Evolutionary conservation across 495 filamentous ascomycete genomes (phyloP).

Genomic region (Aspergillus coremiiformis): DNA sequence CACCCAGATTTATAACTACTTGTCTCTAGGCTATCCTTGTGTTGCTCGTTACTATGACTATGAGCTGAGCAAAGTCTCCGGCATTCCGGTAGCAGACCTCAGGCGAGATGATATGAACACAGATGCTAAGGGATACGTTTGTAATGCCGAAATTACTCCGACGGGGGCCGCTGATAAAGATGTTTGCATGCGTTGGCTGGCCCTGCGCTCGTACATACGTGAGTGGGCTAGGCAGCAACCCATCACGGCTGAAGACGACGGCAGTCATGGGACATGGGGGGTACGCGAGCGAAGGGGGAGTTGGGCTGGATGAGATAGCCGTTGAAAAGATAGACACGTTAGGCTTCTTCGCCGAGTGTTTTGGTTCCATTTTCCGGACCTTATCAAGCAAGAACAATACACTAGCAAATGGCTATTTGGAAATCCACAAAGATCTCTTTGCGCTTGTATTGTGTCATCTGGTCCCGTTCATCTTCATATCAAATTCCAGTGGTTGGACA

Average conservation of each 20-base stretch:
- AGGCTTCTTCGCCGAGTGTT: background rate
- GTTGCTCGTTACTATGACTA: slow-evolving; percentile 73
- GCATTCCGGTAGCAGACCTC: slow-evolving; percentile 56
- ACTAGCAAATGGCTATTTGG: background rate
- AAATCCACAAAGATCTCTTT: background rate
- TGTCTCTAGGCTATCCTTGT: slow-evolving; percentile 83
- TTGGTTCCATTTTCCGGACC: background rate
- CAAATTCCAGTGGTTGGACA: background rate
- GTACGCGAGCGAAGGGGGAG: slow-evolving; percentile 67
- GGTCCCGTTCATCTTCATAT: background rate
- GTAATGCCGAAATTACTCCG: slow-evolving; percentile 42
- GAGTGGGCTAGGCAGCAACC: slow-evolving; percentile 83
- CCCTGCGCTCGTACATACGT: slow-evolving; percentile 68
- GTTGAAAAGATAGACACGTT: background rate
- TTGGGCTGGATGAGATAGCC: slow-evolving; percentile 65
- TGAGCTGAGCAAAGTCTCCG: slow-evolving; percentile 72
- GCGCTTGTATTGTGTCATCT: background rate
- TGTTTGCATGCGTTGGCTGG: slow-evolving; percentile 66
- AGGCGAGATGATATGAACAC: slow-evolving; percentile 62
- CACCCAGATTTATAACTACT: slow-evolving; percentile 92
- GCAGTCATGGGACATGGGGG: slow-evolving; percentile 57
- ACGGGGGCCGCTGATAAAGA: slow-evolving; percentile 30
- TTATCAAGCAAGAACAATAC: background rate
- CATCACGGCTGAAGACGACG: slow-evolving; percentile 46
- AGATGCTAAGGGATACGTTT: slow-evolving; percentile 59